phyloP scores from a whole-genome alignment of 2,329 filamentous ascomycete genomes.

The Trichophyton mentagrophytes region DNA sequence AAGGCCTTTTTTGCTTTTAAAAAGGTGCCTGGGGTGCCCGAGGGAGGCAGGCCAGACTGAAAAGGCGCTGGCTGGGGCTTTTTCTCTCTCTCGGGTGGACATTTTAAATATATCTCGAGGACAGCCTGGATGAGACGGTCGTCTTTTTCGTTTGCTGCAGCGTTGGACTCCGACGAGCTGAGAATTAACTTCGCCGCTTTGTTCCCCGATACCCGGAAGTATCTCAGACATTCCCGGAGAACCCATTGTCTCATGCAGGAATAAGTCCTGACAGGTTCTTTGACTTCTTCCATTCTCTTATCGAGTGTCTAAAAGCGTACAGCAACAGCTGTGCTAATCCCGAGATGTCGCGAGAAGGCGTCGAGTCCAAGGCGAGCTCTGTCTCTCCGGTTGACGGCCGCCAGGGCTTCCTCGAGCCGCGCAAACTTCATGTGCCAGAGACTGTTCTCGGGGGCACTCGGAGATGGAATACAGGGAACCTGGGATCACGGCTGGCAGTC shows the following conservation, averaged over 20 bases:
- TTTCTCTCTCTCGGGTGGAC: neutral
- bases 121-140: neutral
- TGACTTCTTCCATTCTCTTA: neutral
- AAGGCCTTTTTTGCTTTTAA: neutral
- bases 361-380: neutral
- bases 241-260: neutral
- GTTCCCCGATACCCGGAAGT: neutral
- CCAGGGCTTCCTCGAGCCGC: constrained; percentile 6
- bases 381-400: neutral
- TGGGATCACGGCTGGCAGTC: constrained; percentile 52
- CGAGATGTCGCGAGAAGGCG: neutral
- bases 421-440: constrained; percentile 5
- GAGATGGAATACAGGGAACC: constrained; percentile 62
- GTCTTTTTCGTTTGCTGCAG: neutral
- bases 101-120: neutral
- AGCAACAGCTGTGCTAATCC: neutral
- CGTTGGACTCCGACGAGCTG: neutral
- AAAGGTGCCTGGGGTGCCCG: neutral
- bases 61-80: neutral
- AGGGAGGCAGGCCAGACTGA: neutral
- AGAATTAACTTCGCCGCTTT: neutral
- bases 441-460: neutral
- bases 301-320: neutral
- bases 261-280: neutral
- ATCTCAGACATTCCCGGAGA: neutral